Conservation (phyloP, 1,284 basidiomycete genomes). For the Cutaneotrichosporon cyanovorans region DNA sequence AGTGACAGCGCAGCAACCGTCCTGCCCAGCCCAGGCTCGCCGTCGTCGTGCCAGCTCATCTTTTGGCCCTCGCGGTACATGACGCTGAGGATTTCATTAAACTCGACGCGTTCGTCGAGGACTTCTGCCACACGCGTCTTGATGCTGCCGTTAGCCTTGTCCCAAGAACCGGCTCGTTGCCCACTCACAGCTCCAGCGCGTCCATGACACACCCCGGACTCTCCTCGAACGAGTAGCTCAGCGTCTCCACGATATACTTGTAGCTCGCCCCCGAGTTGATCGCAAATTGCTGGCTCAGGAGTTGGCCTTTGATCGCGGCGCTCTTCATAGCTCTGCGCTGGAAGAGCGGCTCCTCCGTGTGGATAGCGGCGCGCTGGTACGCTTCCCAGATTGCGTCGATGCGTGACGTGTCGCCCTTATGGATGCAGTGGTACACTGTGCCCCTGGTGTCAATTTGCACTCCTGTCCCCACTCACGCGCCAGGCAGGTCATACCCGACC, state of each 20-base stretch:
- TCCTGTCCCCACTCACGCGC: constrained; percentile 2
- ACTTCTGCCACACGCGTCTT: constrained; percentile 14
- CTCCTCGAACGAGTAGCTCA: constrained; percentile 29
- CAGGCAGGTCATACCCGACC: constrained; percentile 11
- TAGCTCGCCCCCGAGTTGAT: constrained; percentile 39
- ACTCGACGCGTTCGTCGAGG: constrained; percentile 18
- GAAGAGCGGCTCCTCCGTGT: constrained; percentile 23
- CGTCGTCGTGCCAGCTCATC: constrained; percentile 45
- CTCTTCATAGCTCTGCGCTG: constrained; percentile 28
- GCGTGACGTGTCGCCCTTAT: background rate
- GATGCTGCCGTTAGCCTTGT: constrained; percentile 19
- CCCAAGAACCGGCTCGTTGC: constrained; percentile 1
- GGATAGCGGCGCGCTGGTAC: constrained; percentile 30
- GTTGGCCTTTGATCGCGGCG: constrained; percentile 16
- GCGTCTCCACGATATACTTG: constrained; percentile 40
- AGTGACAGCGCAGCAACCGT: constrained; percentile 36
- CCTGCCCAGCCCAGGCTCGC: constrained; percentile 38
- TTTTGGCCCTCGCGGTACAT: constrained; percentile 42
- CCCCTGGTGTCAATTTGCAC: constrained; percentile 12
- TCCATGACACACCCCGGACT: constrained; percentile 29
- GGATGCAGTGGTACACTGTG: constrained; percentile 29
- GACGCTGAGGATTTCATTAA: constrained; percentile 40
- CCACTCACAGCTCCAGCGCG: constrained; percentile 31
- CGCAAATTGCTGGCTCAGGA: constrained; percentile 40
- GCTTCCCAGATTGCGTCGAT: constrained; percentile 26